A percentile compares a stretch with the other conserved stretches of the same genome.
phyloP scores from a whole-genome alignment of 139 green algal species.

The Tetradesmus obliquus region DNA sequence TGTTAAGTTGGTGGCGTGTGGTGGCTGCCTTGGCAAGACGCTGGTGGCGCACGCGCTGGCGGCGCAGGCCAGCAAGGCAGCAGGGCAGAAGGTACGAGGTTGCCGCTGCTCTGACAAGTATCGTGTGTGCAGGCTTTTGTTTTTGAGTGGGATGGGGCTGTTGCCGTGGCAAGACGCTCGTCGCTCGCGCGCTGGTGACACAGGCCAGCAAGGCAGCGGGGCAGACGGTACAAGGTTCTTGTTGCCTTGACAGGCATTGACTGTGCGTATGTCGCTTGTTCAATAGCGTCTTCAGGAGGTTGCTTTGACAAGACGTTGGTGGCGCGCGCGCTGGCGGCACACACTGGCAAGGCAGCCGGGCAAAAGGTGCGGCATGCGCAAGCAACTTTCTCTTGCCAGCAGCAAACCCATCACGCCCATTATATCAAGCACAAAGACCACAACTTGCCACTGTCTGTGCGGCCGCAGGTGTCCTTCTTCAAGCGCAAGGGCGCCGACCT shows the following conservation, averaged over 20 bases:
- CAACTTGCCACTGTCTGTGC: too few relatives aligned
- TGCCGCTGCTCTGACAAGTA: background rate
- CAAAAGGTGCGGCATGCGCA: conserved; percentile 49
- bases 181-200: conserved; percentile 90
- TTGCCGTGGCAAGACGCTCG: conserved; percentile 89
- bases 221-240: conserved; percentile 45
- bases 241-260: background rate
- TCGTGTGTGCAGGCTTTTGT: background rate
- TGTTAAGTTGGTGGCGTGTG: background rate
- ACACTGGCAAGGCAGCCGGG: conserved; percentile 72
- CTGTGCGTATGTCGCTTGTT: too few relatives aligned
- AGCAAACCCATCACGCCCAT: too few relatives aligned
- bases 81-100: conserved; percentile 55
- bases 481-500: conserved; percentile 97
- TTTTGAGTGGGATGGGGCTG: background rate
- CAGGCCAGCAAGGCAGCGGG: conserved; percentile 75
- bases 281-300: too few relatives aligned
- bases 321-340: conserved; percentile 88
- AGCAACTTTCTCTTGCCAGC: conserved; percentile 82
- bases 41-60: conserved; percentile 93
- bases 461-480: conserved; percentile 89
- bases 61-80: conserved; percentile 74
- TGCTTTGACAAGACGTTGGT: conserved; percentile 91
- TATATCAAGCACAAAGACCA: too few relatives aligned
- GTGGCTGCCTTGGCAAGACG: conserved; percentile 82